These are phyloP conservation scores for Exophiala lecanii-corni DNA, from an alignment of 2,329 filamentous ascomycete genomes.

Conservation along the genomic window DNA sequence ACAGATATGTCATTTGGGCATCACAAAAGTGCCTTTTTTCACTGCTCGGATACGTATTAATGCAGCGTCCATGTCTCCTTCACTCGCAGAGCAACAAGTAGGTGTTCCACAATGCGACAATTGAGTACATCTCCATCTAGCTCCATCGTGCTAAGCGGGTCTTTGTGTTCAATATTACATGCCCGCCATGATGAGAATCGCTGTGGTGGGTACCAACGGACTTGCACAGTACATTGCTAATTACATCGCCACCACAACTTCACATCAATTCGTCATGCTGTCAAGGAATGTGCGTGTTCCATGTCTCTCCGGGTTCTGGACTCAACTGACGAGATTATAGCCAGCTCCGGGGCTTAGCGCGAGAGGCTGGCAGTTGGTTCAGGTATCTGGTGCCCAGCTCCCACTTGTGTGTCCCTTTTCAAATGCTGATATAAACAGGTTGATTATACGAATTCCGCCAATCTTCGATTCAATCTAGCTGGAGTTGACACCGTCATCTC, in stretches of 20 bases:
- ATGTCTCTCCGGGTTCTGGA: no score
- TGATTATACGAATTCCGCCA: constrained; percentile 56
- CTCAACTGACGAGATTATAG: constrained; percentile 26
- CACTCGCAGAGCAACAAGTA: no score
- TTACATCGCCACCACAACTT: constrained; percentile 56
- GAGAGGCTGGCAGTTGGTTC: constrained; percentile 57
- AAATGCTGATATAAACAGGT: constrained; percentile 35
- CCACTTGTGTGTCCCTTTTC: neutral
- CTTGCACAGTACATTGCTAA: constrained; percentile 55
- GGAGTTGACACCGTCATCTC: constrained; percentile 73
- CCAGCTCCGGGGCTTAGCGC: constrained; percentile 34
- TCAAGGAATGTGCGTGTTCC: constrained; percentile 49
- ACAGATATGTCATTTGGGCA: no score
- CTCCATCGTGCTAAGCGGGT: no score
- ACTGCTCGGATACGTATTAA: no score
- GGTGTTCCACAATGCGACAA: no score
- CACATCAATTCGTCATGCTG: constrained; percentile 65
- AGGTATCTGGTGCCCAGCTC: constrained; percentile 31
- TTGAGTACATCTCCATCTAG: no score
- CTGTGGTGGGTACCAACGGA: constrained; percentile 58
- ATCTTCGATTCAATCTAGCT: constrained; percentile 61
- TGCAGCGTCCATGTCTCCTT: no score
- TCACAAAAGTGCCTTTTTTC: no score
- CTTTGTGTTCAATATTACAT: neutral
- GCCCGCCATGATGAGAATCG: constrained; percentile 52